Base-by-base conservation (phyloP, 805 yeast species). In the Sungouiozyma ichnusensis region DNA sequence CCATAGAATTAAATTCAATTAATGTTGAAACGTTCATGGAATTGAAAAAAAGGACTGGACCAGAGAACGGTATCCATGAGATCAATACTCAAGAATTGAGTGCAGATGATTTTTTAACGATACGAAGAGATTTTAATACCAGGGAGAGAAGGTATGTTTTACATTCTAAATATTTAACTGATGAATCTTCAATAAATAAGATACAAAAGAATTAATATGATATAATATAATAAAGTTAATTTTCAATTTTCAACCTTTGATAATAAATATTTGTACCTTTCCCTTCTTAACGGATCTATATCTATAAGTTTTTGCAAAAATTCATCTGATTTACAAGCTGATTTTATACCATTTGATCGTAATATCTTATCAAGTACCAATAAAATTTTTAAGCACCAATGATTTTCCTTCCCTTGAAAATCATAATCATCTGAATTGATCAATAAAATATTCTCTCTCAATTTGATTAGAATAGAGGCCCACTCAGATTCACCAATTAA, bases 331-430 rank as follows among this genome's bases (percentile, higher is more conserved):
- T 33, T 66, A 52, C 7, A 47, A 45, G 34, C 56, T 47, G 64
- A 63, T 3, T 67, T 72, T 1, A 58, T 55, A 1, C 55, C 52
- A 13, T 61, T 45, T 2, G 50, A 39, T 48, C 58, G 44, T 53
- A 60, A 51, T 3, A 55, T 49, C 19, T 53, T 55, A 53, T 73
- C 68, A 33, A 77, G 63, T 19, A 71, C 68, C 27, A 81, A 59
- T 16, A 77, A 64, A 11, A 74, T 66, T 51, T 84, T 81, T 46
- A 85, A 60, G 53, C 96, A 87, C 90, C 95, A 82, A 37, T 69
- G 70, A 53, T 81, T 79, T 44, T 79, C 85, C 41, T 54, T 58
- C 0, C 74, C 79, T 47, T 67, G 68, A 52, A 85, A 87, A 5
- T 77, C 85, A 29, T 71, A 67, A 54, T 92, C 97, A 38, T 85